Conservation (phyloP, 352 stramenopile genomes). For the Thalassiosira livingstoniorum region DNA sequence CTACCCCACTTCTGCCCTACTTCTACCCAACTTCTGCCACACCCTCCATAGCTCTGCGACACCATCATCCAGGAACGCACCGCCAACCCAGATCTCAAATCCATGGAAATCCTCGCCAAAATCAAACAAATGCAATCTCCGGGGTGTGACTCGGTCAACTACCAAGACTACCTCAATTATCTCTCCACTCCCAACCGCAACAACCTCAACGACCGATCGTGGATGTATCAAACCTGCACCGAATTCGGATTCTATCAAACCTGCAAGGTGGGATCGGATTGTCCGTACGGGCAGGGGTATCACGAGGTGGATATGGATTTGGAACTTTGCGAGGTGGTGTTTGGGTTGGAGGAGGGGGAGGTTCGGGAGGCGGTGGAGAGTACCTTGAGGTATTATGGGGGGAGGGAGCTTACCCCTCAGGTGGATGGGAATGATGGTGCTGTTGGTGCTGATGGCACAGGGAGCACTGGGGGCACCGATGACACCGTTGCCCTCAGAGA, state of each 20-base stretch:
- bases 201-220: constrained; percentile 72
- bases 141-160: constrained; percentile 62
- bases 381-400: constrained; percentile 84
- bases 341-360: constrained; percentile 72
- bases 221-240: constrained; percentile 89
- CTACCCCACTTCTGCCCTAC: too few species aligned
- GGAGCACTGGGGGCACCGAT: too few species aligned
- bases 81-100: constrained; percentile 34
- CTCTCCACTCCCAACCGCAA: constrained; percentile 42
- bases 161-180: constrained; percentile 54
- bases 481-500: too few species aligned
- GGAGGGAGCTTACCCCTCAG: constrained; percentile 61
- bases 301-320: constrained; percentile 84
- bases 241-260: constrained; percentile 91
- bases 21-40: too few species aligned
- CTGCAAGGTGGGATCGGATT: constrained; percentile 80
- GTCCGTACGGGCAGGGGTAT: constrained; percentile 84
- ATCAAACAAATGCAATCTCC: constrained; percentile 13
- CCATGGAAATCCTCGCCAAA: constrained; percentile 46
- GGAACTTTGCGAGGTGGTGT: constrained; percentile 76
- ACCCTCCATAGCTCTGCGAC: constrained; percentile 62
- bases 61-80: constrained; percentile 50
- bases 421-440: constrained; percentile 1
- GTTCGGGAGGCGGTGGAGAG: constrained; percentile 76
- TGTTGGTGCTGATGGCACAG: neutral